Percentiles rank a stretch among this genome's conserved stretches.
phyloP scores from a whole-genome alignment of 805 yeast species.

The Zygosaccharomyces kombuchaensis region DNA sequence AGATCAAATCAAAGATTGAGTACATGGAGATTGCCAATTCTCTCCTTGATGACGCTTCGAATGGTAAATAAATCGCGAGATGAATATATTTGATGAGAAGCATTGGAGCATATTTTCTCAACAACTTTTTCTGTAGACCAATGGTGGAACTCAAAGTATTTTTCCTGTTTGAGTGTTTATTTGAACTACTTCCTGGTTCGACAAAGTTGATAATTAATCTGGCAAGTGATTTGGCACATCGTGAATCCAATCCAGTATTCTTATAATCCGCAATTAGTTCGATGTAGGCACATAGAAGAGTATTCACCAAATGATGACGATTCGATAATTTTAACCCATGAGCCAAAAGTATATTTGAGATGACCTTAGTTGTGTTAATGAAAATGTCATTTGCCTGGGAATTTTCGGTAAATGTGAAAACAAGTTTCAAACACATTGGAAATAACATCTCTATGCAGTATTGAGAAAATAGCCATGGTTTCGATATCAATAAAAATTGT shows the following conservation, averaged over 20 bases:
- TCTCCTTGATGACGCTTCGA: conserved; percentile 44
- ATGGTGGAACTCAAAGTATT: conserved; percentile 50
- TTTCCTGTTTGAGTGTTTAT: conserved; percentile 26
- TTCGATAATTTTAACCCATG: conserved; percentile 68
- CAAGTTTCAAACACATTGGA: conserved; percentile 26
- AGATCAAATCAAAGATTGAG: conserved; percentile 62
- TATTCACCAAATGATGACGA: conserved; percentile 64
- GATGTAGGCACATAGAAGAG: conserved; percentile 48
- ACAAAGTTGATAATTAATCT: conserved; percentile 65
- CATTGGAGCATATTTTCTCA: conserved; percentile 61
- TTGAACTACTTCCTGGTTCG: conserved; percentile 49
- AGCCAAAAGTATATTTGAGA: conserved; percentile 58
- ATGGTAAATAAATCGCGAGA: conserved; percentile 47
- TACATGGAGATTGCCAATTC: conserved; percentile 54
- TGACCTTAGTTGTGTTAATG: conserved; percentile 40
- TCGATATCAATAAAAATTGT: conserved; percentile 43
- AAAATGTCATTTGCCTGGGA: conserved; percentile 32
- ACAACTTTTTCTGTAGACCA: conserved; percentile 49
- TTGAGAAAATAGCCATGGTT: conserved; percentile 59
- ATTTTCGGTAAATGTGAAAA: not conserved
- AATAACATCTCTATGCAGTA: conserved; percentile 57
- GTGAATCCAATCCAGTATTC: conserved; percentile 21
- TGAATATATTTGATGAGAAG: conserved; percentile 56
- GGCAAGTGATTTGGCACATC: conserved; percentile 46
- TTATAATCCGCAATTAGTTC: conserved; percentile 38